Conservation (phyloP, 176 grass and related monocot species). For the Phoenix dactylifera region DNA sequence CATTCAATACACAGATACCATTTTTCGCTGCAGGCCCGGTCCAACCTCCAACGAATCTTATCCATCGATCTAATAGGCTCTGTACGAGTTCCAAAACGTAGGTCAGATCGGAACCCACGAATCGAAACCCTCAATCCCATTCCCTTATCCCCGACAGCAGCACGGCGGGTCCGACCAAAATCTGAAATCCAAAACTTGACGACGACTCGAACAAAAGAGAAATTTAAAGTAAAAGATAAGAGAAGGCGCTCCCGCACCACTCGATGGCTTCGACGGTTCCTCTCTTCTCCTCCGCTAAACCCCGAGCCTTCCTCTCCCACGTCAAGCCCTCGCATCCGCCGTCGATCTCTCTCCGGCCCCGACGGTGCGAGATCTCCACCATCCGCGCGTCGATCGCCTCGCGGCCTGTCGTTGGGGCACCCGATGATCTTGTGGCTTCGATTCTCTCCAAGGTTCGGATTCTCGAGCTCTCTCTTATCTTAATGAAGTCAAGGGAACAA, state of each 20-base stretch:
- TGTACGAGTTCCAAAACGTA: too few relatives aligned
- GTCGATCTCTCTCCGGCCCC: slow-evolving; percentile 14
- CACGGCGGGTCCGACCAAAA: not conserved
- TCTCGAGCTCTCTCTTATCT: slow-evolving; percentile 3
- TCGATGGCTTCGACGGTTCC: slow-evolving; percentile 3
- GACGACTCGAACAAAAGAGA: not conserved
- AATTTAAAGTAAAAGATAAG: not conserved
- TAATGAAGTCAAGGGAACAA: not conserved
- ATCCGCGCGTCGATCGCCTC: slow-evolving; percentile 48
- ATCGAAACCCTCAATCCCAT: too few relatives aligned
- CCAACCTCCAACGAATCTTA: too few relatives aligned
- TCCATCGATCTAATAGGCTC: too few relatives aligned
- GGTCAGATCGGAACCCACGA: too few relatives aligned
- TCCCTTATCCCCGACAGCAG: too few relatives aligned
- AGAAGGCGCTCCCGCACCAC: not conserved
- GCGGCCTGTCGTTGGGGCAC: slow-evolving; percentile 29
- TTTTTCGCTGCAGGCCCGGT: too few relatives aligned
- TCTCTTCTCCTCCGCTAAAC: slow-evolving; percentile 2
- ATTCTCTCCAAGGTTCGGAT: slow-evolving; percentile 62
- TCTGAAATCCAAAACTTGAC: not conserved
- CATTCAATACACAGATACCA: too few relatives aligned
- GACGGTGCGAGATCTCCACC: slow-evolving; percentile 25
- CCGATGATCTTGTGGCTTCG: slow-evolving; percentile 53
- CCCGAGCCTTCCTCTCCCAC: slow-evolving; percentile 16
- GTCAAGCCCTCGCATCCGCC: slow-evolving; percentile 18